phyloP scores from a whole-genome alignment of 805 yeast species.

The Starmerella apis region DNA sequence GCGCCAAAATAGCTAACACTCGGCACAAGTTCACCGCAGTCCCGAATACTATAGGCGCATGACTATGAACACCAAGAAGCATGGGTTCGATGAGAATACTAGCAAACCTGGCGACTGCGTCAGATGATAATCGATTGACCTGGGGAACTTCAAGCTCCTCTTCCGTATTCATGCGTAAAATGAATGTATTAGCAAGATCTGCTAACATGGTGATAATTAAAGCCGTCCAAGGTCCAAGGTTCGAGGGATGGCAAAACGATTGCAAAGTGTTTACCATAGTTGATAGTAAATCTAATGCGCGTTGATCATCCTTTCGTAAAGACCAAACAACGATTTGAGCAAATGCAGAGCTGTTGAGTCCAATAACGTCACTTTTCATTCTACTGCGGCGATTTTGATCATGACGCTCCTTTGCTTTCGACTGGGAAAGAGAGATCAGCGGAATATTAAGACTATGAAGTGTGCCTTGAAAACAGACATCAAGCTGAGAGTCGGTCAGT shows the following conservation, averaged over 20 bases:
- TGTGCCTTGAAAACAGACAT: constrained; percentile 44
- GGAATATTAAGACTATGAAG: constrained; percentile 38
- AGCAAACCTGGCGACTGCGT: constrained; percentile 37
- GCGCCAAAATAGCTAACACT: constrained; percentile 49
- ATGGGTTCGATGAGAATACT: constrained; percentile 46
- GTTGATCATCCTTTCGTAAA: constrained; percentile 36
- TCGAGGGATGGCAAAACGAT: constrained; percentile 86
- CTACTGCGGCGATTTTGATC: not conserved
- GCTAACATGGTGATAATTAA: constrained; percentile 56
- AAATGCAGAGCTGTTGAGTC: constrained; percentile 14
- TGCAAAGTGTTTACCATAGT: constrained; percentile 57
- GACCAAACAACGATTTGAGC: constrained; percentile 53
- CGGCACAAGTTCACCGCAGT: constrained; percentile 14
- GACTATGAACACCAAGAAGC: constrained; percentile 44
- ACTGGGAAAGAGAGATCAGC: constrained; percentile 21
- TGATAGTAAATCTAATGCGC: constrained; percentile 37
- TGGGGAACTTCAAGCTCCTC: constrained; percentile 28
- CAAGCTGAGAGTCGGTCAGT: constrained; percentile 51
- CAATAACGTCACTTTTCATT: not conserved
- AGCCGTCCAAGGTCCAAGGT: constrained; percentile 78
- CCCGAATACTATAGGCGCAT: constrained; percentile 11
- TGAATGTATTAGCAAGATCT: constrained; percentile 38
- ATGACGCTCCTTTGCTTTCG: not conserved
- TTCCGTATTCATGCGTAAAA: constrained; percentile 29
- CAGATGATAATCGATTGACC: constrained; percentile 28